Conservation (phyloP, 139 green algal species). For the Picochlorum sp. region DNA sequence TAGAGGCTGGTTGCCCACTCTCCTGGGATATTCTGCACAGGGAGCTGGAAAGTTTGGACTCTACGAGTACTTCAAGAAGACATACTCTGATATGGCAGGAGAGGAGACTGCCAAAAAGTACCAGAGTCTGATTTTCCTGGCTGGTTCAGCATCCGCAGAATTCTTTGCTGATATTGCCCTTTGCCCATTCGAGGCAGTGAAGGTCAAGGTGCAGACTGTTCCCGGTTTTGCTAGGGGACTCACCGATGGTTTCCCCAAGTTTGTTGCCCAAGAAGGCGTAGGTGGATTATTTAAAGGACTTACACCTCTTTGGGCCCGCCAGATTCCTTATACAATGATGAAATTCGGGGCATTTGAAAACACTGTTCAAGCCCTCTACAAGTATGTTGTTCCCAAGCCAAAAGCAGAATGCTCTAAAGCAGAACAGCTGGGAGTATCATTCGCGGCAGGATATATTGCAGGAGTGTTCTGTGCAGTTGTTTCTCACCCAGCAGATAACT, state of each 20-base stretch:
- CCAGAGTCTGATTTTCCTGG: slow-evolving; percentile 80
- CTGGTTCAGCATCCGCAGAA: slow-evolving; percentile 77
- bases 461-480: slow-evolving; percentile 84
- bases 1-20: slow-evolving; percentile 70
- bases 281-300: slow-evolving; percentile 80
- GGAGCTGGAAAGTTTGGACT: slow-evolving; percentile 84
- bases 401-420: slow-evolving; percentile 79
- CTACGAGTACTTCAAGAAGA: slow-evolving; percentile 67
- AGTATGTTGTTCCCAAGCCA: slow-evolving; percentile 84
- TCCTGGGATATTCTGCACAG: slow-evolving; percentile 76
- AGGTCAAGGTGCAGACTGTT: slow-evolving; percentile 90
- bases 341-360: slow-evolving; percentile 94
- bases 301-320: slow-evolving; percentile 73
- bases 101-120: slow-evolving; percentile 74
- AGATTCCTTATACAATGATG: slow-evolving; percentile 96
- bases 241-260: slow-evolving; percentile 76
- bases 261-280: slow-evolving; percentile 33
- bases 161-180: slow-evolving; percentile 92
- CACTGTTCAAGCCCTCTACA: slow-evolving; percentile 75
- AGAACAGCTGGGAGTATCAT: slow-evolving; percentile 84
- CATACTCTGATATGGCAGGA: slow-evolving; percentile 73
- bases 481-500: slow-evolving; percentile 84
- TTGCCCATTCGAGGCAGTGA: slow-evolving; percentile 90
- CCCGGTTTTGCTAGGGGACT: slow-evolving; percentile 77
- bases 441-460: slow-evolving; percentile 79